Conservation (phyloP, 1,284 basidiomycete species). For the Rhodotorula mucilaginosa region DNA sequence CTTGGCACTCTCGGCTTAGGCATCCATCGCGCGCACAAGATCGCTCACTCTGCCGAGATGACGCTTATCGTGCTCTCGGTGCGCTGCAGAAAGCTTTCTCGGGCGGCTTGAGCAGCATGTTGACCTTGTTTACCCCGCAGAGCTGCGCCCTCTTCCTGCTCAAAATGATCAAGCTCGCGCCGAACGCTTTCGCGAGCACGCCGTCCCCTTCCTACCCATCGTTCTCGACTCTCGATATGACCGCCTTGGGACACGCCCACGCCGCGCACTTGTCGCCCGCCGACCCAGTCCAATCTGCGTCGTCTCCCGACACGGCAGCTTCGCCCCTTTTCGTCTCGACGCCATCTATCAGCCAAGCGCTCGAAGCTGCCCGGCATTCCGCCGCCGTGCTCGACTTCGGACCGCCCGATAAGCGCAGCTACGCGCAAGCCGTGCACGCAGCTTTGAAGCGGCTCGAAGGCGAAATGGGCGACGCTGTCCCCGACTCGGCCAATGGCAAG, state of each 20-base stretch:
- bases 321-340: conserved; percentile 8
- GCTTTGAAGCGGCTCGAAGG: conserved; percentile 30
- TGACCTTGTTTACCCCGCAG: neutral
- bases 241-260: neutral
- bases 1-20: neutral
- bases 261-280: conserved; percentile 1
- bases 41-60: conserved; percentile 35
- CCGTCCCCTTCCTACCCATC: conserved; percentile 13
- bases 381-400: conserved; percentile 21
- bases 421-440: conserved; percentile 24
- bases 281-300: conserved; percentile 8
- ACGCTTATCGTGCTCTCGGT: conserved; percentile 34
- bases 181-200: conserved; percentile 22
- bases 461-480: conserved; percentile 11
- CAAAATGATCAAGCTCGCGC: conserved; percentile 40
- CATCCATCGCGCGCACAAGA: conserved; percentile 30
- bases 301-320: conserved; percentile 26
- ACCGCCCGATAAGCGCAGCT: conserved; percentile 17
- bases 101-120: neutral
- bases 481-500: neutral
- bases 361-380: conserved; percentile 24
- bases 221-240: neutral
- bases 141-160: conserved; percentile 37
- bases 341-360: conserved; percentile 20
- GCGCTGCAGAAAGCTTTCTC: neutral